Base-by-base conservation (phyloP, 2,329 filamentous ascomycete species). In the Achaetomium macrosporum region DNA sequence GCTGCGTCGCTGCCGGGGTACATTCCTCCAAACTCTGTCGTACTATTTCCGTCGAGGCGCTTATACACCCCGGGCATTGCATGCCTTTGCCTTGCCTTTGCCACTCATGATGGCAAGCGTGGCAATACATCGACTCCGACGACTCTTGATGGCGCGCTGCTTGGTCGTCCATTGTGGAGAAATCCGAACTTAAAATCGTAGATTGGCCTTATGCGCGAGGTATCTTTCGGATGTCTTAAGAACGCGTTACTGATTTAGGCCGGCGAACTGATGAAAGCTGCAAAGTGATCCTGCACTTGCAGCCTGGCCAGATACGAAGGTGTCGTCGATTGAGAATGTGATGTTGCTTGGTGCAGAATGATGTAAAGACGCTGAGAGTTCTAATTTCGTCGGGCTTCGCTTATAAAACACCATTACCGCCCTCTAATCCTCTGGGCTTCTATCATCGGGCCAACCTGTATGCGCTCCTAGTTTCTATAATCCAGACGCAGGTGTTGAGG, bases 81-180 rank as follows among this genome's bases (percentile, higher is more conserved):
- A 60, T 59, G 43, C 40, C 51, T 12, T 56, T 52, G 35, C 49
- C 49, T 11, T 36, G n/a, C 16, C 51, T 41, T 53, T 57, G 52
- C 59, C 59, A 61, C 39, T 57, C 40, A 16, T 58, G 48, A 35
- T 61, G 59, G 48, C 59, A 61, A 6, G 47, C 54, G 46, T 61
- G 59, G 47, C 59, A 61, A 29, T 59, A 59, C 57, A 61, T 55
- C 19, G n/a, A n/a, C n/a, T n/a, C n/a, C n/a, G n/a, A n/a, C n/a
- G 39, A 20, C 30, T 30, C 47, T 1, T 47, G 40, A 35, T 54
- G 42, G 37, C 25, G 42, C 39, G 17, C 33, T 29, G 17, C 36
- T 37, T 47, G 25, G 45, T 54, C 43, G 40, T 42, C 48, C 51
- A 54, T 57, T 46, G 35, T 35, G 33, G 10, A 12, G 25, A 13